phyloP scores from a whole-genome alignment of 1,284 basidiomycete genomes.

The Malassezia sympodialis region DNA sequence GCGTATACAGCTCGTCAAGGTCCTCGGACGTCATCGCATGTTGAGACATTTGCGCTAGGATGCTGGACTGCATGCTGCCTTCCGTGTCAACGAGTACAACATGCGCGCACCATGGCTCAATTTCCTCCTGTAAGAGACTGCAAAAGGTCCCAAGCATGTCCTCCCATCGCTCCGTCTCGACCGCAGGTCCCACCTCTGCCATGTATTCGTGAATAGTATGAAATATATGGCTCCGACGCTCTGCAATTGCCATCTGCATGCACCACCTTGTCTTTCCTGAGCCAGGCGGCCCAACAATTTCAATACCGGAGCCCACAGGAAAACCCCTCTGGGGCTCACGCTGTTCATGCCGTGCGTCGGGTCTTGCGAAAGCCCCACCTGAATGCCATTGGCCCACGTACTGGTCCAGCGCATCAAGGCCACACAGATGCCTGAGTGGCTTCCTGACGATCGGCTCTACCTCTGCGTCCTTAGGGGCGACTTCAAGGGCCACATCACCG shows the following conservation, averaged over 20 bases:
- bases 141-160: not conserved
- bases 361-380: constrained; percentile 5
- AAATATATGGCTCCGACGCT: constrained; percentile 9
- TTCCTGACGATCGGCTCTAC: constrained; percentile 3
- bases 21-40: not conserved
- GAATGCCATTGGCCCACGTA: constrained; percentile 6
- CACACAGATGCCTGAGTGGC: not conserved
- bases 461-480: not conserved
- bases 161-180: not conserved
- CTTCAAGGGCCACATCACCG: not conserved
- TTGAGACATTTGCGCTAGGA: not conserved
- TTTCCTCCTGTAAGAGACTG: not conserved
- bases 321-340: not conserved
- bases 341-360: not conserved
- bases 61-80: not conserved
- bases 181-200: not conserved
- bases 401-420: constrained; percentile 3
- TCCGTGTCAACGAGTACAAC: constrained; percentile 15
- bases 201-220: not conserved
- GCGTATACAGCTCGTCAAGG: not conserved
- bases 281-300: constrained; percentile 16
- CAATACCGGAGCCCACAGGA: constrained; percentile 9
- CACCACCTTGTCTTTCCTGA: constrained; percentile 12
- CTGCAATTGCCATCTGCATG: constrained; percentile 8
- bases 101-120: constrained; percentile 16